These are phyloP conservation scores for Cryphonectria naterciae DNA, from an alignment of 2,329 filamentous ascomycete species.

Conservation along the genomic window DNA sequence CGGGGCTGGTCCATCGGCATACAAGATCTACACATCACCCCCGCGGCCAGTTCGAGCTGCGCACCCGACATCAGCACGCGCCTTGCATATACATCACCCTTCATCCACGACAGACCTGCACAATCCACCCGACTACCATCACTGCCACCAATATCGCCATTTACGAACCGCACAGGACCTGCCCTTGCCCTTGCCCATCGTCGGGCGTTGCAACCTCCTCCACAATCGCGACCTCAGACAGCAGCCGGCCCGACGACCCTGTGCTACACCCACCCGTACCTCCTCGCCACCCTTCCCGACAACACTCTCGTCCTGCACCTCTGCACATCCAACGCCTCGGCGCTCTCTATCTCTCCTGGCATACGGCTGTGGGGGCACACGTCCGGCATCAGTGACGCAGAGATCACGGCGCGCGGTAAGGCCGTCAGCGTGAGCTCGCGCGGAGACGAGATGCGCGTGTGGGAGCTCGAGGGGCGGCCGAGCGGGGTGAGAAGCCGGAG, in stretches of 20 bases:
- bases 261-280: slow-evolving; percentile 80
- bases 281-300: slow-evolving; percentile 81
- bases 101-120: slow-evolving; percentile 31
- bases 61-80: slow-evolving; percentile 43
- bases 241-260: slow-evolving; percentile 61
- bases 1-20: slow-evolving; percentile 88
- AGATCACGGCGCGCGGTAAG: slow-evolving; percentile 83
- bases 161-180: not conserved
- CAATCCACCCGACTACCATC: slow-evolving; percentile 27
- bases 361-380: slow-evolving; percentile 89
- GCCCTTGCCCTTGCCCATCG: not conserved
- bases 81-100: slow-evolving; percentile 45
- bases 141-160: slow-evolving; percentile 19
- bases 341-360: slow-evolving; percentile 71
- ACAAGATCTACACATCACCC: slow-evolving; percentile 77
- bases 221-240: slow-evolving; percentile 13
- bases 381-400: slow-evolving; percentile 82
- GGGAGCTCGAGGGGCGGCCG: slow-evolving; percentile 81
- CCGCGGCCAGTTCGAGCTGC: not conserved
- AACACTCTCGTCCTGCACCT: slow-evolving; percentile 86
- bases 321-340: slow-evolving; percentile 71
- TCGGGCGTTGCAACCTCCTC: not conserved
- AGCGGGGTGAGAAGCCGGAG: slow-evolving; percentile 45
- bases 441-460: slow-evolving; percentile 82
- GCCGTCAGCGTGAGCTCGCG: slow-evolving; percentile 84